Base-by-base conservation (phyloP, 164 flowering plant genomes). In the Piper longum region DNA sequence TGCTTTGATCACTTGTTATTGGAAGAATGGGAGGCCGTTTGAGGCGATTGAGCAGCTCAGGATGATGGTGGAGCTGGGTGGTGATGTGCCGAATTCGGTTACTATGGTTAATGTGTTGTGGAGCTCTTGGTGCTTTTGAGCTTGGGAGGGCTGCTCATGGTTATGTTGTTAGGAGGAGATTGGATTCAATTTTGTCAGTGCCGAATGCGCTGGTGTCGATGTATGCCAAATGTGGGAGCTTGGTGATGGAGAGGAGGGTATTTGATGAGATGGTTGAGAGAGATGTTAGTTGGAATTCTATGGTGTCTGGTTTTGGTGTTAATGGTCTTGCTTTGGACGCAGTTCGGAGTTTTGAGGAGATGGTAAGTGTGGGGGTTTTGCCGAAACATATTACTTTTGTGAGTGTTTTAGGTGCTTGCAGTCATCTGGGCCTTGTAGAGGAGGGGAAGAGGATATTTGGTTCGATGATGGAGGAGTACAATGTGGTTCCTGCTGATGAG, bases 51-150 rank as follows among this genome's bases (percentile, higher is more conserved):
- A 80, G 65, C 71, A 86, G 18, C 88, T 93, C 62, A 69, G 76
- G 13, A 78, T 80, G 59, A 84, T 86, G 96, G 76, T 83, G 76
- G 51, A 41, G 40, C 79, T 67, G 74, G 71, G 43, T 39, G 61
- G 54, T 17, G 81, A 81, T 18, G 7, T 62, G 63, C 89, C 91
- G 0, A 89, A 82, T 76, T 79, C 96, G 0, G 91, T 92, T 69
- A 89, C 96, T 0, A 80, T 89, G 93, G 88, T 89, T 12, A 85
- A 91, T 67, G 90, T 88, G 59, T 57, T 92, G 93, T 75, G 83
- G 85, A 2, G 69, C 83, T 26, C 68, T 89, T 51, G 79, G 84
- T 68, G 88, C 89, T 58, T 70, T 88, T 66, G 89, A 79, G 67
- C 87, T 79, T 66, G 98, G 97, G 70, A 85, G 77, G 72, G 60